phyloP scores from a whole-genome alignment of 805 yeast species.

The Candida awuae region DNA sequence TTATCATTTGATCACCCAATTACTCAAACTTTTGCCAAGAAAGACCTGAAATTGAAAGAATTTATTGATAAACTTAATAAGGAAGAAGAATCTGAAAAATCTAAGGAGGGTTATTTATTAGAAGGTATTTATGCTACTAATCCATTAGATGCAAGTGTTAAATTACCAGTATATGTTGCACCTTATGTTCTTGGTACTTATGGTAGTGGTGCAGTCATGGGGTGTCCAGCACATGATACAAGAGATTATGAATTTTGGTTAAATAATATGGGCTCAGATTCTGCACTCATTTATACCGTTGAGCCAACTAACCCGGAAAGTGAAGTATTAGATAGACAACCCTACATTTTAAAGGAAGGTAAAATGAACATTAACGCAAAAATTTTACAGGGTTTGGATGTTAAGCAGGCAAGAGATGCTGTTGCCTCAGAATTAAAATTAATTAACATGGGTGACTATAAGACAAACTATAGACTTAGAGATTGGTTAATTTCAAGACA shows the following conservation, averaged over 20 bases:
- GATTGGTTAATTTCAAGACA: slow-evolving; percentile 96
- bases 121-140: slow-evolving; percentile 37
- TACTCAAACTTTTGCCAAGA: slow-evolving; percentile 31
- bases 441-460: slow-evolving; percentile 34
- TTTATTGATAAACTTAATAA: slow-evolving; percentile 38
- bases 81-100: slow-evolving; percentile 30
- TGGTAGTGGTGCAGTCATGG: slow-evolving; percentile 96
- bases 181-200: slow-evolving; percentile 81
- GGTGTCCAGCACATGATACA: slow-evolving; percentile 89
- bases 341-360: slow-evolving; percentile 39
- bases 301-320: slow-evolving; percentile 27
- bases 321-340: slow-evolving; percentile 14
- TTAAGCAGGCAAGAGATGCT: slow-evolving; percentile 42
- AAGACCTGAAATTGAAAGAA: slow-evolving; percentile 33
- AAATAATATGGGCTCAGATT: slow-evolving; percentile 41
- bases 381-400: slow-evolving; percentile 41
- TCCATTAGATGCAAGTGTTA: slow-evolving; percentile 45
- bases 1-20: slow-evolving; percentile 66
- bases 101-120: slow-evolving; percentile 56
- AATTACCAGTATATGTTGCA: slow-evolving; percentile 76
- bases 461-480: slow-evolving; percentile 57
- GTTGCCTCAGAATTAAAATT: slow-evolving; percentile 37
- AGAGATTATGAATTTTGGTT: slow-evolving; percentile 82
- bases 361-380: slow-evolving; percentile 41
- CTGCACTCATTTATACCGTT: slow-evolving; percentile 36